phyloP scores from a whole-genome alignment of 2,329 filamentous ascomycete genomes.

The Ascochyta koolunga region DNA sequence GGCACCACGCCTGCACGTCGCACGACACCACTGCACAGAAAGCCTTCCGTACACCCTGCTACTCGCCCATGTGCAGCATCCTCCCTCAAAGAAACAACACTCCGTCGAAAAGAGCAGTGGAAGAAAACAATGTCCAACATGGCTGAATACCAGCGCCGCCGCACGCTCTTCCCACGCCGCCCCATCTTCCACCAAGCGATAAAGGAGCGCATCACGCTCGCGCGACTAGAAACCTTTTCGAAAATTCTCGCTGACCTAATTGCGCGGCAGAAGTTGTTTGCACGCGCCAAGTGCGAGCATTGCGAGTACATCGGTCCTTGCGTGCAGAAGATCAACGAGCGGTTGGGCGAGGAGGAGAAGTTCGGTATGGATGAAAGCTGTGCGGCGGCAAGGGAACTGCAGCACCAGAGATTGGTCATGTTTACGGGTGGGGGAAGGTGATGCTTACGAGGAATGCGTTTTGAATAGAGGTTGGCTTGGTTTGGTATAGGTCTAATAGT shows the following conservation, averaged over 20 bases:
- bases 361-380: neutral
- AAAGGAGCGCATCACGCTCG: neutral
- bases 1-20: neutral
- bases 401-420: neutral
- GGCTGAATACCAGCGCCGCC: neutral
- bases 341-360: neutral
- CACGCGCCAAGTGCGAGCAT: neutral
- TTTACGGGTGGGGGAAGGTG: neutral
- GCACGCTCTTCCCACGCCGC: neutral
- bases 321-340: neutral
- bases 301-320: neutral
- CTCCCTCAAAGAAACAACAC: neutral
- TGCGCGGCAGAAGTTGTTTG: neutral
- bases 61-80: neutral
- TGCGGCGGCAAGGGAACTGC: neutral
- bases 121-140: neutral
- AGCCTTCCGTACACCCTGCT: no score
- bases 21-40: neutral
- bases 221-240: neutral
- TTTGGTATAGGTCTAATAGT: no score
- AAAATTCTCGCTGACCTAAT: neutral
- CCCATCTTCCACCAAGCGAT: neutral
- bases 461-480: no score
- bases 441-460: neutral
- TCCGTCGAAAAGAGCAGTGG: neutral